Evolutionary conservation across 1,284 basidiomycete genomes (phyloP), one percentile per base, ranked within the genome.

Genomic region (Cystobasidium pallidum): DNA sequence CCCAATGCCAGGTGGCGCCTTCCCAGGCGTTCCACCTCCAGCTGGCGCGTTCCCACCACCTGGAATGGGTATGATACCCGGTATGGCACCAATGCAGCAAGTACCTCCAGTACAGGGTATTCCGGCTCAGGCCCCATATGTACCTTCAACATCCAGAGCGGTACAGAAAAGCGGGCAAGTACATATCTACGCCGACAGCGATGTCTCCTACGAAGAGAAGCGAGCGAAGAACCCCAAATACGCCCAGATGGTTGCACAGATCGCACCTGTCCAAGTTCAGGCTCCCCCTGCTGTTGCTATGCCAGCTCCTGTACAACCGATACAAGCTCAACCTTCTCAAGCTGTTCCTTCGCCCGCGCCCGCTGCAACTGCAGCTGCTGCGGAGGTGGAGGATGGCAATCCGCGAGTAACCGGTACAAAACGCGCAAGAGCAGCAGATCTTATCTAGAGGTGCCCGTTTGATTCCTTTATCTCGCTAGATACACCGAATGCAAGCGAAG

Each of bases 171-270:
- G 91, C 79, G 83, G 84, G 11, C 91, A 89, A 6, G 83, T 86
- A n/a, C 82, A 92, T 59, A 89, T 91, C 79, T 91, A 88, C 80
- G 81, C 83, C 24, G 88, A 92, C 78, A 83, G 89, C 0, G 91
- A 92, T 77, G 91, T 90, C 78, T 88, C 86, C 74, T 87, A 88
- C 11, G 89, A 91, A 76, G 93, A 94, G 81, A 88, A 87, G 77
- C 88, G 92, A 73, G 89, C 91, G 0, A 85, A 86, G 77, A 83
- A 88, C 76, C 80, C 85, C n/a, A 87, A 86, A 80, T 94, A 94
- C 82, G 87, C 87, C 76, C 86, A 86, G 80, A 80, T 84, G 28
- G 75, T 80, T 81, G 66, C 80, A 81, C 64, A 76, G 67, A 17
- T 77, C 66, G 51, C 24, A 24, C 30, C 70, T 24, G 67, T 15